These are phyloP conservation scores for Eucalyptus fibrosa DNA, from an alignment of 345 rosid genomes.

Conservation along the genomic window DNA sequence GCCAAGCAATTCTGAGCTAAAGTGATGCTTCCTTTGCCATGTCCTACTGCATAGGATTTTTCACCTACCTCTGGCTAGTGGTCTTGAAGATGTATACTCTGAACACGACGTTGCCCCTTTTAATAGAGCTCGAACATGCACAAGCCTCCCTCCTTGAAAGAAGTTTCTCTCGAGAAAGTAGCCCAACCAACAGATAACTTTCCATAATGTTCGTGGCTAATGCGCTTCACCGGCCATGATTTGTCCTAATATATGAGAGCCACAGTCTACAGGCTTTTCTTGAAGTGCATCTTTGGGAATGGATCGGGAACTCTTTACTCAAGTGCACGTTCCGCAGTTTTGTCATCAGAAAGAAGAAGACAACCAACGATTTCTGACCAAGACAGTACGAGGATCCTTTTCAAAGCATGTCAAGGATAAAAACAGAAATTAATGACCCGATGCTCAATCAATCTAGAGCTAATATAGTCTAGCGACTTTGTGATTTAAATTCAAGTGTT, in stretches of 20 bases:
- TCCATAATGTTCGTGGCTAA: not conserved
- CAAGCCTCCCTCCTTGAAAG: too few relatives aligned
- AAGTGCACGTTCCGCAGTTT: not conserved
- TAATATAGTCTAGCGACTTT: not conserved
- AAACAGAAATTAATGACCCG: not conserved
- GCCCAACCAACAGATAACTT: too few relatives aligned
- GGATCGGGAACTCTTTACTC: accelerated
- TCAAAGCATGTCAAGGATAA: not conserved
- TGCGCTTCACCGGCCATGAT: not conserved
- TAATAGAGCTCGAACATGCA: too few relatives aligned
- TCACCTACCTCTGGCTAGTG: too few relatives aligned
- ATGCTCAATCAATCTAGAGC: not conserved
- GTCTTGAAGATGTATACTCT: too few relatives aligned
- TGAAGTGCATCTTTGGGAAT: not conserved
- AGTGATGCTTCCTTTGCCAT: too few relatives aligned
- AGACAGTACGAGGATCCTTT: not conserved
- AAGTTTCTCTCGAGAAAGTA: too few relatives aligned
- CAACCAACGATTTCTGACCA: not conserved
- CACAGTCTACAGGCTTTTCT: not conserved
- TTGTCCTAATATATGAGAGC: not conserved
- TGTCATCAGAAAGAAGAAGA: not conserved
- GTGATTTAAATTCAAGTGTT: not conserved
- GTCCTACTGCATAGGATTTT: too few relatives aligned
- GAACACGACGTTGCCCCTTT: too few relatives aligned
- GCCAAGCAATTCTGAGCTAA: too few relatives aligned